These are phyloP conservation scores for Diaporthe vaccinii DNA, from an alignment of 2,329 filamentous ascomycete species.

Conservation along the genomic window DNA sequence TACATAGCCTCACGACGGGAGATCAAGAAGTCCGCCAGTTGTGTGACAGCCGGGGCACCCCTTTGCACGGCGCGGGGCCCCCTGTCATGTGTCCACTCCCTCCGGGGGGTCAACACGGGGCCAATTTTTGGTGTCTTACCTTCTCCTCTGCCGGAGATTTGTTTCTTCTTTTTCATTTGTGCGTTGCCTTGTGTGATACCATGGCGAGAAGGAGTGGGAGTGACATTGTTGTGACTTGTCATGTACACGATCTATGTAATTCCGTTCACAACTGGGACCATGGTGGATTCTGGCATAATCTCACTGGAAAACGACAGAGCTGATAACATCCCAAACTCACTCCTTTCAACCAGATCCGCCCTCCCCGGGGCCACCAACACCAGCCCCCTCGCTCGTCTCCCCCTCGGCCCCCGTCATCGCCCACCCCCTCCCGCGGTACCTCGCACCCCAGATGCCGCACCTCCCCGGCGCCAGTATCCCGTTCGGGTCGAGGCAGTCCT, in stretches of 20 bases:
- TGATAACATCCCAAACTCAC: not conserved
- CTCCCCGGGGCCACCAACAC: conserved; percentile 43
- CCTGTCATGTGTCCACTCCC: conserved; percentile 5
- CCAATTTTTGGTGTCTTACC: not conserved
- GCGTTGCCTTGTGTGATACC: not conserved
- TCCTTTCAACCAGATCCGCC: not conserved
- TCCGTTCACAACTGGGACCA: not conserved
- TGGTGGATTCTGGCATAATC: not conserved
- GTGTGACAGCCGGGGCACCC: conserved; percentile 24
- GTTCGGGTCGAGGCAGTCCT: conserved; percentile 57
- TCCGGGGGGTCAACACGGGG: not conserved
- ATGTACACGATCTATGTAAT: not conserved
- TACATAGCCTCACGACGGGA: conserved; percentile 28
- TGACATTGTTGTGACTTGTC: not conserved
- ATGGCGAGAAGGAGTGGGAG: not conserved
- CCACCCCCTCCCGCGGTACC: conserved; percentile 50
- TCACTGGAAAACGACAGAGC: not conserved
- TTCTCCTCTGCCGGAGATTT: not conserved
- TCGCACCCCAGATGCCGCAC: conserved; percentile 59
- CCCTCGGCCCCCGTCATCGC: conserved; percentile 52
- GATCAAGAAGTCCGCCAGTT: conserved; percentile 24
- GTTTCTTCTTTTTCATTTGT: not conserved
- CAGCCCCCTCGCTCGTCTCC: conserved; percentile 49
- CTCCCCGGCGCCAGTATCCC: conserved; percentile 62
- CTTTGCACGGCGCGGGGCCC: conserved; percentile 12